Evolutionary conservation across 768 basidiomycete genomes (phyloP), one percentile per base, ranked within the genome.

Genomic region (Collybia mongolica): DNA sequence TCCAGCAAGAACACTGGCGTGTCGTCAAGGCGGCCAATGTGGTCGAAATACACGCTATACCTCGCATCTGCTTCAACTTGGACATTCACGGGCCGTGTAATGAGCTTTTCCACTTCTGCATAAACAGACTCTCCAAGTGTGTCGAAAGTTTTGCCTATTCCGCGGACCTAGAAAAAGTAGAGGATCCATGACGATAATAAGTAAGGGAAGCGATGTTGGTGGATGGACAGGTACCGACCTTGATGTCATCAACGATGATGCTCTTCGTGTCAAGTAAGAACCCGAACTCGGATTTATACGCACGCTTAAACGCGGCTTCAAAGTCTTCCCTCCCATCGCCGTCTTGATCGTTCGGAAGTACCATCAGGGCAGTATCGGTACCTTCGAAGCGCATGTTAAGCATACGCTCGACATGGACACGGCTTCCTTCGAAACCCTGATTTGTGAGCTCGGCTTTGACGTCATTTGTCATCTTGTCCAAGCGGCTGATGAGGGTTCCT

Each of bases 351-450:
- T 51, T 61, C 0, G 87, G 82, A 11, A 92, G 71, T 9, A 93
- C 81, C 92, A 98, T 96, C 56, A 98, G 66, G 14, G 93, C 81
- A 0, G 96, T 98, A 68, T 96, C 93, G 0, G 91, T 94, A 2
- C 93, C 93, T 43, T 94, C 89, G 57, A 94, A 95, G 18, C 93
- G 83, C 91, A 93, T 93, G 61, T 93, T 93, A 39, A 93, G 72
- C 84, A 88, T 87, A 18, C 87, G 79, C 65, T 96, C 95, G 5
- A 88, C 68, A 46, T 77, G 73, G 44, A 96, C 79, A n/a, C 83
- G 79, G 9, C 80, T 72, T 9, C 74, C 83, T 59, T 82, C 80
- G 63, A 97, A 96, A 0, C 94, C 95, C 65, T 97, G 93, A 20
- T 72, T 76, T 49, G 67, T 61, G n/a, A 96, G 79, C 63, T 91